phyloP scores from a whole-genome alignment of 2,329 filamentous ascomycete genomes.

The Nannizziopsis barbatae region DNA sequence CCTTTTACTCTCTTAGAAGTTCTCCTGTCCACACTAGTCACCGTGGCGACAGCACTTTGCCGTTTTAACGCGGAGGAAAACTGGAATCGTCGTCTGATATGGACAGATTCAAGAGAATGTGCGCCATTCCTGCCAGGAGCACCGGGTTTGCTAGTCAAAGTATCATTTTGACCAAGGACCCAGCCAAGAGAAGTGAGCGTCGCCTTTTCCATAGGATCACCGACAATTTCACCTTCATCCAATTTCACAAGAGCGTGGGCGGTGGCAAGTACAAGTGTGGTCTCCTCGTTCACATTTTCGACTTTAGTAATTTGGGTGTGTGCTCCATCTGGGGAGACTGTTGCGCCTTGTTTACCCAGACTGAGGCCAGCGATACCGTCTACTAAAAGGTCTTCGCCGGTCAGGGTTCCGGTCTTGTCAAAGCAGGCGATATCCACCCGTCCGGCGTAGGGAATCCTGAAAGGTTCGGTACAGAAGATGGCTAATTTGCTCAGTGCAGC shows the following conservation, averaged over 20 bases:
- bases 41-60: slow-evolving; percentile 83
- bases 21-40: slow-evolving; percentile 58
- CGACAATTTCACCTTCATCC: slow-evolving; percentile 92
- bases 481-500: slow-evolving; percentile 88
- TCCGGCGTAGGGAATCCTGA: slow-evolving; percentile 92
- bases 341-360: slow-evolving; percentile 55
- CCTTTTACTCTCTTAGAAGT: slow-evolving; percentile 66
- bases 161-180: slow-evolving; percentile 83
- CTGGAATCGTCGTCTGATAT: slow-evolving; percentile 93
- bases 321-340: slow-evolving; percentile 65
- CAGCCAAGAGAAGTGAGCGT: slow-evolving; percentile 82
- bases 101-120: slow-evolving; percentile 57
- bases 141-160: slow-evolving; percentile 54
- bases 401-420: slow-evolving; percentile 95
- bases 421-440: slow-evolving; percentile 95
- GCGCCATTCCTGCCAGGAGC: slow-evolving; percentile 36
- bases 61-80: slow-evolving; percentile 95
- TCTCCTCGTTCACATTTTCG: slow-evolving; percentile 60
- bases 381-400: slow-evolving; percentile 90
- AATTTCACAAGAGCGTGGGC: slow-evolving; percentile 92
- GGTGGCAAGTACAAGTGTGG: slow-evolving; percentile 83
- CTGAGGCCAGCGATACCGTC: slow-evolving; percentile 88
- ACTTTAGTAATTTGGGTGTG: slow-evolving; percentile 69
- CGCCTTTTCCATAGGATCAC: slow-evolving; percentile 98
- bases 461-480: slow-evolving; percentile 98